Conservation (phyloP, 2,329 filamentous ascomycete species). For the Pyricularia grisea region DNA sequence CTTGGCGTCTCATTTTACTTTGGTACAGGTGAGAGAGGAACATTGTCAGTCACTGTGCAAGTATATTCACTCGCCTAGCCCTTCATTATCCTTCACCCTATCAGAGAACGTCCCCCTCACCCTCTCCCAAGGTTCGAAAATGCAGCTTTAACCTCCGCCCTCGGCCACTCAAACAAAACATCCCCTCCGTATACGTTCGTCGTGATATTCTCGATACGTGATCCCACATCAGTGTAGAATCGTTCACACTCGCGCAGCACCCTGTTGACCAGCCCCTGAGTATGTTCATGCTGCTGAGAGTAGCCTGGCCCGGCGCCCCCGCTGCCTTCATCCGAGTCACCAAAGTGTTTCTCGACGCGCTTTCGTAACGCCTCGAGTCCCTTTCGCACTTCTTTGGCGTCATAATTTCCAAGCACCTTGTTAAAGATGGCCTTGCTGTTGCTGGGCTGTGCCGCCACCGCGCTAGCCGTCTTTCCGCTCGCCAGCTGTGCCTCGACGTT, state of each 20-base stretch:
- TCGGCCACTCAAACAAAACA: slow-evolving; percentile 57
- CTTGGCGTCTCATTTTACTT: background rate
- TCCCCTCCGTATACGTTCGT: slow-evolving; percentile 57
- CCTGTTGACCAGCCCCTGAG: slow-evolving; percentile 39
- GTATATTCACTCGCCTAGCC: background rate
- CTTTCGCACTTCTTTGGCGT: slow-evolving; percentile 75
- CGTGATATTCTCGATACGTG: slow-evolving; percentile 48
- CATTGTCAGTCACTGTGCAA: background rate
- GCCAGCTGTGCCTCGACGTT: slow-evolving; percentile 69
- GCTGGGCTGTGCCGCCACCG: slow-evolving; percentile 70
- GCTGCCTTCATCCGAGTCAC: slow-evolving; percentile 62
- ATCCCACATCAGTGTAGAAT: slow-evolving; percentile 54
- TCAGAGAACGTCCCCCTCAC: background rate
- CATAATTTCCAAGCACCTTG: slow-evolving; percentile 73
- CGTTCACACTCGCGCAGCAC: slow-evolving; percentile 52
- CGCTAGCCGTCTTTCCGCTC: slow-evolving; percentile 46
- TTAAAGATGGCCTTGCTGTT: slow-evolving; percentile 78
- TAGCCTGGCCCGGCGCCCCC: background rate
- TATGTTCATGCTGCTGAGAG: slow-evolving; percentile 33
- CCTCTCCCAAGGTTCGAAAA: slow-evolving; percentile 26
- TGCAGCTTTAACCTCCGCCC: slow-evolving; percentile 50
- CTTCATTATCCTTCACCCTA: background rate
- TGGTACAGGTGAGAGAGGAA: background rate
- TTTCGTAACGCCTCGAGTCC: slow-evolving; percentile 86
- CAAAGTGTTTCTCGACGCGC: slow-evolving; percentile 95